Evolutionary conservation across 2,329 filamentous ascomycete species (phyloP), one percentile per base, ranked within the genome.

Genomic region (Aspergillus fructus): DNA sequence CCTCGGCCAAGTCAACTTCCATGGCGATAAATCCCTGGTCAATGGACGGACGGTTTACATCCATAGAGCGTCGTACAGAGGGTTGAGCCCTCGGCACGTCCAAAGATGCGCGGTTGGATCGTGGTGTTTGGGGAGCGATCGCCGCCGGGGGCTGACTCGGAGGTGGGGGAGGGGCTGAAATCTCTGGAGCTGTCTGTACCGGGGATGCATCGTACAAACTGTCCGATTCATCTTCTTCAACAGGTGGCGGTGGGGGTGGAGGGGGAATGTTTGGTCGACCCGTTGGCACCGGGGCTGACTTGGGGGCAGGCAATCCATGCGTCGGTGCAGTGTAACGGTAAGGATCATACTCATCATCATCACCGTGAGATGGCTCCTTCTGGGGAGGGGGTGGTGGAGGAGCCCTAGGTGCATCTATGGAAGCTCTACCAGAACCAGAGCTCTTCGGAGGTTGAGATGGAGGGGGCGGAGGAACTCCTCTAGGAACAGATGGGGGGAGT

Each of bases 21-120:
- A 87, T 88, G 41, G 94, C 94, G 61, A 97, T 93, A 69, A 87
- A 96, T 1, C 91, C 90, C 45, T 88, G 86, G 63, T 93, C 90
- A 58, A 87, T 83, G 5, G 88, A 89, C 1, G 90, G 88, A 47
- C 93, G 85, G 40, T 83, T 75, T 55, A 89, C 79, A 64, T 99
- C 94, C 74, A 90, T 85, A 3, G 92, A 96, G 58, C 82, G 77
- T 54, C 86, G 82, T 24, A 77, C 69, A 53, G 73, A 76, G 4
- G 76, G 75, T 27, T 77, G 71, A 15, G 74, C 75, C 59, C 88
- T 82, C 37, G 82, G 78, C 12, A 87, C 76, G 66, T 94, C 90
- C 51, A 87, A 66, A 12, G 89, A 91, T 68, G 85, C 83, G 49
- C 86, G 82, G 30, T 75, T 70, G 62, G 76, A 71, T 66, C 75